These are phyloP conservation scores for Metschnikowia arizonensis DNA, from an alignment of 805 yeast species.

Conservation along the genomic window DNA sequence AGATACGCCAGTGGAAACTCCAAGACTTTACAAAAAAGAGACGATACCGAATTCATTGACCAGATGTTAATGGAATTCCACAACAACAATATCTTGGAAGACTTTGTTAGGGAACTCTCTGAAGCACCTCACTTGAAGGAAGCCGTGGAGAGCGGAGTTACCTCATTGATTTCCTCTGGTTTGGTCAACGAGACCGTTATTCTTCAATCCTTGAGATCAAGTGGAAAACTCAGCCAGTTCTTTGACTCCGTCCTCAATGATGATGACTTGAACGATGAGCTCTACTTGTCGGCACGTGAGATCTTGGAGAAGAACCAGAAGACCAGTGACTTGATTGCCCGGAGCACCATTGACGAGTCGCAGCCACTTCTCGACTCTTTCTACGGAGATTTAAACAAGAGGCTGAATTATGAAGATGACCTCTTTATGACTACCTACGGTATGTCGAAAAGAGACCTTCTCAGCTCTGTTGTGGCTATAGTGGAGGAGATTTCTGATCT, in stretches of 20 bases:
- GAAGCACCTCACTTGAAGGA: slow-evolving; percentile 16
- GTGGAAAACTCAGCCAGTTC: slow-evolving; percentile 14
- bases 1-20: slow-evolving; percentile 11
- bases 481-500: slow-evolving; percentile 22
- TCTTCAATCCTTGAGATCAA: slow-evolving; percentile 12
- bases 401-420: slow-evolving; percentile 12
- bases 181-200: slow-evolving; percentile 17
- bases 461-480: slow-evolving; percentile 17
- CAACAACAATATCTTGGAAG: slow-evolving; percentile 15
- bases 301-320: slow-evolving; percentile 5
- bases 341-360: slow-evolving; percentile 11
- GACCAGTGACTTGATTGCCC: slow-evolving; percentile 6
- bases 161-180: slow-evolving; percentile 15
- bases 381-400: slow-evolving; percentile 10
- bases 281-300: slow-evolving; percentile 10
- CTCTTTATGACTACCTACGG: slow-evolving; percentile 10
- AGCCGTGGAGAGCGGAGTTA: slow-evolving; percentile 15
- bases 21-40: slow-evolving; percentile 13
- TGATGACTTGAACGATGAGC: slow-evolving; percentile 17
- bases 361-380: slow-evolving; percentile 12
- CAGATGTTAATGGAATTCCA: slow-evolving; percentile 18
- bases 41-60: slow-evolving; percentile 16
- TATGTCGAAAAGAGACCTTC: slow-evolving; percentile 16
- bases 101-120: slow-evolving; percentile 18
- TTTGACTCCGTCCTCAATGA: slow-evolving; percentile 17